phyloP scores from a whole-genome alignment of 2,329 filamentous ascomycete species.

The Karstenula rhodostoma region DNA sequence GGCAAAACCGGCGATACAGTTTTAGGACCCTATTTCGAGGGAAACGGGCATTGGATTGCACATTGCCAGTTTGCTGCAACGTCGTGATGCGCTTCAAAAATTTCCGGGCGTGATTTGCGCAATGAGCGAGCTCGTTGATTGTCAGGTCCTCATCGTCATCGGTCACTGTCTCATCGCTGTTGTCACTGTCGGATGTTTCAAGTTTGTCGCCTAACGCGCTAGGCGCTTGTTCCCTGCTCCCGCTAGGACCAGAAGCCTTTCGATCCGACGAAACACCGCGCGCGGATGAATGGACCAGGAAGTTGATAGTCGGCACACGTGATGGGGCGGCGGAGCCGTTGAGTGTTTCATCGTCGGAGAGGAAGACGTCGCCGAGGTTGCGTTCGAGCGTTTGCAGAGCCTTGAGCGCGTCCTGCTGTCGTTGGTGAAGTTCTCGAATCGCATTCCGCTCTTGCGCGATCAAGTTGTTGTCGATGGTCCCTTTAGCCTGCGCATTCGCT shows the following conservation, averaged over 20 bases:
- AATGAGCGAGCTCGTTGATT: slow-evolving; percentile 30
- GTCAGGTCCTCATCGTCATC: slow-evolving; percentile 32
- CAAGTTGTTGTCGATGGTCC: slow-evolving; percentile 25
- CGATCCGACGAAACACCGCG: not conserved
- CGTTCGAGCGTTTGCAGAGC: slow-evolving; percentile 31
- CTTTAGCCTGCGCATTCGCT: slow-evolving; percentile 32
- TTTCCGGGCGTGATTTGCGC: slow-evolving; percentile 32
- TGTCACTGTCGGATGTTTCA: slow-evolving; percentile 32
- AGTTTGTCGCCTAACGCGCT: slow-evolving; percentile 21
- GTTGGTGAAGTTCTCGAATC: slow-evolving; percentile 37
- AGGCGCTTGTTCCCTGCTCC: not conserved
- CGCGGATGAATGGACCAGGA: slow-evolving; percentile 19
- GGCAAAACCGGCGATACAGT: slow-evolving; percentile 35
- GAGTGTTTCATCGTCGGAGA: slow-evolving; percentile 28
- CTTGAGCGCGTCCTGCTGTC: slow-evolving; percentile 36
- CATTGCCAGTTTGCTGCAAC: slow-evolving; percentile 23
- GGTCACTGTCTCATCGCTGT: slow-evolving; percentile 27
- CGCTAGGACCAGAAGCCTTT: not conserved
- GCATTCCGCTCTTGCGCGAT: slow-evolving; percentile 34
- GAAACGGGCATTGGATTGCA: not conserved
- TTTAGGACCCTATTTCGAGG: slow-evolving; percentile 28
- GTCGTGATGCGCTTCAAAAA: slow-evolving; percentile 29
- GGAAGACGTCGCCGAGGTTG: slow-evolving; percentile 24
- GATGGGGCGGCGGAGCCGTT: slow-evolving; percentile 20
- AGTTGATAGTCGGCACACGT: slow-evolving; percentile 26